A percentile compares a stretch with the other conserved stretches of the same genome.
phyloP scores from a whole-genome alignment of 1,139 yeast genomes.

The Yamadazyma dendronema region DNA sequence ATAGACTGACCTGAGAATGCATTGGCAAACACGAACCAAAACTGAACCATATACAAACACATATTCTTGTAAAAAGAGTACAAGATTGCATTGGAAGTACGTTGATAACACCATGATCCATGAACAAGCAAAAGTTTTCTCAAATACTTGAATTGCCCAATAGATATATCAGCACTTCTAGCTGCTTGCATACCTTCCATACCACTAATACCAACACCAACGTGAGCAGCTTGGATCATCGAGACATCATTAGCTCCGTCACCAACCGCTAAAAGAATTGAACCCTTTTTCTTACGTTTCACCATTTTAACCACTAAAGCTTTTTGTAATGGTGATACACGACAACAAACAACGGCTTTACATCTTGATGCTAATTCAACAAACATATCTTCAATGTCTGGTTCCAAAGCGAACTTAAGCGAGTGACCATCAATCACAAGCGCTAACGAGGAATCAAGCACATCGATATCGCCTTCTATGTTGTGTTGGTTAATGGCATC shows the following conservation, averaged over 20 bases:
- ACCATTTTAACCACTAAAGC: constrained; percentile 94
- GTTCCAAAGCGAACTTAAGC: constrained; percentile 77
- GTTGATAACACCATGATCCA: constrained; percentile 97
- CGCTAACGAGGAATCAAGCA: constrained; percentile 70
- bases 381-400: constrained; percentile 74
- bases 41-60: constrained; percentile 94
- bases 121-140: constrained; percentile 84
- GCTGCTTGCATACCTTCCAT: constrained; percentile 99
- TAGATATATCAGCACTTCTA: constrained; percentile 93
- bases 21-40: constrained; percentile 93
- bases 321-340: constrained; percentile 96
- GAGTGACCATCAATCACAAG: constrained; percentile 93
- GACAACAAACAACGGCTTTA: constrained; percentile 90
- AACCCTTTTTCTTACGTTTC: constrained; percentile 51
- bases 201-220: constrained; percentile 98
- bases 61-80: constrained; percentile 96
- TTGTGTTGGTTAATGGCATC: constrained; percentile 72
- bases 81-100: constrained; percentile 86
- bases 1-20: constrained; percentile 95
- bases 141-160: constrained; percentile 91
- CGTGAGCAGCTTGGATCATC: constrained; percentile 97
- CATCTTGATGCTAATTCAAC: constrained; percentile 81
- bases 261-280: constrained; percentile 88
- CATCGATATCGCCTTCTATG: constrained; percentile 54
- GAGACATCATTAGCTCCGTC: constrained; percentile 99